Conservation (phyloP, 352 stramenopile species). For the Phytophthora tentaculata region DNA sequence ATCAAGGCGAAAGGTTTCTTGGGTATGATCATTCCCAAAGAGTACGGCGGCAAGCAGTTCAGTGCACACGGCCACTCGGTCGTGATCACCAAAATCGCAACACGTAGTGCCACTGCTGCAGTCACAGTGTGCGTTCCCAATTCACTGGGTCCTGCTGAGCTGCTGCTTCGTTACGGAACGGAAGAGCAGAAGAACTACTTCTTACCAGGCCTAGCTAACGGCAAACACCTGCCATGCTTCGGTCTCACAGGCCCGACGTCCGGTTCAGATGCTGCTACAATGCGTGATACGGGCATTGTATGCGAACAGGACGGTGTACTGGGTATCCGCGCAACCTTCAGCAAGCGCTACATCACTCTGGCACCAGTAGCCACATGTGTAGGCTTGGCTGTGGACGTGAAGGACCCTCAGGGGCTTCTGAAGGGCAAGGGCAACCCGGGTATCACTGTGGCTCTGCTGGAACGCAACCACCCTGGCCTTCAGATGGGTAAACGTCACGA, state of each 20-base stretch:
- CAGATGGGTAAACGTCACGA: constrained; percentile 96
- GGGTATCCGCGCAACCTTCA: constrained; percentile 96
- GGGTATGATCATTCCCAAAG: constrained; percentile 98
- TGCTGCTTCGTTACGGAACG: constrained; percentile 96
- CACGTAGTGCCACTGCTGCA: constrained; percentile 89
- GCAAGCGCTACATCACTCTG: constrained; percentile 99
- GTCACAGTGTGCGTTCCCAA: constrained; percentile 98
- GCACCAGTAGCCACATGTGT: constrained; percentile 97
- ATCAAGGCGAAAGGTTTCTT: constrained; percentile 97
- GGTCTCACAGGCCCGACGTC: constrained; percentile 95
- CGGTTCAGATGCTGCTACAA: constrained; percentile 94
- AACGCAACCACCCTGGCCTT: constrained; percentile 94
- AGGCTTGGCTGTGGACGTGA: constrained; percentile 96
- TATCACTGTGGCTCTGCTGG: constrained; percentile 97
- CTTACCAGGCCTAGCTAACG: constrained; percentile 92
- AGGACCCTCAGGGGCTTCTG: constrained; percentile 95
- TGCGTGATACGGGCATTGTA: constrained; percentile 95
- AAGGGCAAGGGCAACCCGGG: constrained; percentile 93
- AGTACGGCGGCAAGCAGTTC: constrained; percentile 94
- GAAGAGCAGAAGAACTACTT: constrained; percentile 97
- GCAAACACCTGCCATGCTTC: constrained; percentile 98
- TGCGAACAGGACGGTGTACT: constrained; percentile 94
- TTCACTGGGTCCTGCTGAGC: constrained; percentile 96
- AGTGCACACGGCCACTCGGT: constrained; percentile 91
- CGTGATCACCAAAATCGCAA: constrained; percentile 94